Percentiles rank a stretch among this genome's conserved stretches.
These are phyloP conservation scores for Lathyrus sativus DNA, from an alignment of 306 rosid species.

Conservation along the genomic window DNA sequence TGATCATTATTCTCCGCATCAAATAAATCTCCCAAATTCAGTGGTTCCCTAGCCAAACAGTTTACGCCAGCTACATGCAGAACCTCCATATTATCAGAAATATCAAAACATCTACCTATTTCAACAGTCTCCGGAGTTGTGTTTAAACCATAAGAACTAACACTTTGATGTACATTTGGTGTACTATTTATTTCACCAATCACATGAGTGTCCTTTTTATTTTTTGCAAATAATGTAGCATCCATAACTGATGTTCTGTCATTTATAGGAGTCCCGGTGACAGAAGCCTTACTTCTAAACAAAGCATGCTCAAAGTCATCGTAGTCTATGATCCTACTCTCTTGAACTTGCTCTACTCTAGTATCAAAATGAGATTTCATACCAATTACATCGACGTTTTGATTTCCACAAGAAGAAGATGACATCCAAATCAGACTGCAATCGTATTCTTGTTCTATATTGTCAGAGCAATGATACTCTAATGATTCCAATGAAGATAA, in stretches of 20 bases:
- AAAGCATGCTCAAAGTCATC: conserved; percentile 26
- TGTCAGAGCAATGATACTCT: conserved; percentile 40
- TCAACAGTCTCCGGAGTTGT: conserved; percentile 43
- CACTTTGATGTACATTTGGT: conserved; percentile 35
- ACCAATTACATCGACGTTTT: conserved; percentile 19
- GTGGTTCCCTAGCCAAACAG: conserved; percentile 38
- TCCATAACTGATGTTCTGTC: conserved; percentile 34
- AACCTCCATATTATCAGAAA: conserved; percentile 34
- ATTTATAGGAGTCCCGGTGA: conserved; percentile 27
- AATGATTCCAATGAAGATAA: conserved; percentile 30
- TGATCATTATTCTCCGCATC: conserved; percentile 31
- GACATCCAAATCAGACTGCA: conserved; percentile 30
- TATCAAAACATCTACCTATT: conserved; percentile 31
- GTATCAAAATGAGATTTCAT: conserved; percentile 36
- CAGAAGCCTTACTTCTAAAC: conserved; percentile 21
- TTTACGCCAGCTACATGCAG: conserved; percentile 34
- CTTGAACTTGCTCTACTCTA: conserved; percentile 25
- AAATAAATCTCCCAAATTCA: conserved; percentile 43
- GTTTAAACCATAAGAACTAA: conserved; percentile 51
- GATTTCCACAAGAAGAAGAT: conserved; percentile 27
- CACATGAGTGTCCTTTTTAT: conserved; percentile 12
- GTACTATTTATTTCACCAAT: conserved; percentile 28
- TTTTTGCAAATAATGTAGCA: conserved; percentile 11
- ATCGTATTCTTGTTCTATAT: conserved; percentile 33
- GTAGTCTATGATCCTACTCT: conserved; percentile 32